phyloP scores from a whole-genome alignment of 805 yeast species.

The Ogataea ramenticola region DNA sequence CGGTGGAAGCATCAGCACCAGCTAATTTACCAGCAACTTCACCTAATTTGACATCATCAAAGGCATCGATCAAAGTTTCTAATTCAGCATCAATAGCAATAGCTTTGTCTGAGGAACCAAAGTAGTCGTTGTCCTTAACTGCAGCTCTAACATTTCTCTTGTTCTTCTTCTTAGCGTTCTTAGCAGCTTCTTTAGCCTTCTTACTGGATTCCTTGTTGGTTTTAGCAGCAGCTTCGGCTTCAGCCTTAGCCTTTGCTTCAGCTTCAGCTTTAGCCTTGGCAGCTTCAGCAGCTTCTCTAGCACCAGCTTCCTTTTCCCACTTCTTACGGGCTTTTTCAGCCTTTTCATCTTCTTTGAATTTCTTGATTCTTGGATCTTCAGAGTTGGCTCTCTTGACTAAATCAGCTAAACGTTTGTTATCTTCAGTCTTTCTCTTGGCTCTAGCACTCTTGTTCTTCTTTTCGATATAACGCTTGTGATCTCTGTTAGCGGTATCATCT shows the following conservation, averaged over 20 bases:
- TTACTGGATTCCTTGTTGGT: constrained; percentile 55
- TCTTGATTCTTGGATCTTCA: constrained; percentile 92
- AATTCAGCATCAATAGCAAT: constrained; percentile 70
- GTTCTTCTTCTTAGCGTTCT: constrained; percentile 92
- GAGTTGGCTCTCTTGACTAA: constrained; percentile 80
- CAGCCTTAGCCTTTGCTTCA: constrained; percentile 73
- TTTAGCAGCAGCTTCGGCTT: constrained; percentile 67
- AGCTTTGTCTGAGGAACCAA: constrained; percentile 69
- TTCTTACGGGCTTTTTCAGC: constrained; percentile 89
- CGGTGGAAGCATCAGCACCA: constrained; percentile 45
- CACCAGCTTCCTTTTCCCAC: constrained; percentile 98
- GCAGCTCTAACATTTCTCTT: constrained; percentile 55
- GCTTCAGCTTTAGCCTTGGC: constrained; percentile 82
- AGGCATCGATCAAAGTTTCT: constrained; percentile 67
- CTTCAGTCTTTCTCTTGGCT: constrained; percentile 96
- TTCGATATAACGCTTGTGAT: constrained; percentile 97
- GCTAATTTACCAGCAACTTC: constrained; percentile 66
- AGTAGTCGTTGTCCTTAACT: constrained; percentile 78
- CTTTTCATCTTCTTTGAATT: constrained; percentile 90
- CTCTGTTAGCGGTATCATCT: constrained; percentile 98
- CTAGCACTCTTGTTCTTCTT: constrained; percentile 95
- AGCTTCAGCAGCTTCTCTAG: constrained; percentile 92
- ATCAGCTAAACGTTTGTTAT: constrained; percentile 81
- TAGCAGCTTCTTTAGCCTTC: constrained; percentile 90
- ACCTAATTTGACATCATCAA: constrained; percentile 73